Conservation (phyloP, 2,329 filamentous ascomycete species). For the Sordariomycetes sp. region DNA sequence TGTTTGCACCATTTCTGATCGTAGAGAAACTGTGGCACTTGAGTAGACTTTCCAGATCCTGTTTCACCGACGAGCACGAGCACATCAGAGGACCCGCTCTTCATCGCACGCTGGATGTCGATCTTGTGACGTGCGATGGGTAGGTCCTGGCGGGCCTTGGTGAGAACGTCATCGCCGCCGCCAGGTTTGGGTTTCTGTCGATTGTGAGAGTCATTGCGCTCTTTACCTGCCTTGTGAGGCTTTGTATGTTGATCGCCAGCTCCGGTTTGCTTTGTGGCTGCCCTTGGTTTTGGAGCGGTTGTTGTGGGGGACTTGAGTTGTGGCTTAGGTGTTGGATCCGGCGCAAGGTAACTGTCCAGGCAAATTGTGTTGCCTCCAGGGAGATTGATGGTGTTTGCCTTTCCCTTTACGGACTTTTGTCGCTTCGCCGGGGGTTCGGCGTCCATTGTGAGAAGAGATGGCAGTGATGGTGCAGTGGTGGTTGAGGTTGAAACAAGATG, state of each 20-base stretch:
- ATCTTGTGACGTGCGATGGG: slow-evolving; percentile 72
- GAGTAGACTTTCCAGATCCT: slow-evolving; percentile 93
- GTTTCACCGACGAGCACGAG: slow-evolving; percentile 88
- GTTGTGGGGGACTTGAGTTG: slow-evolving; percentile 1
- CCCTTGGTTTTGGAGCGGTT: too few relatives aligned
- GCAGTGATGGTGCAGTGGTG: too few relatives aligned
- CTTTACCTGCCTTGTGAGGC: too few relatives aligned
- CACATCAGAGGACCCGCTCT: slow-evolving; percentile 53
- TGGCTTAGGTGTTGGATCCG: background rate
- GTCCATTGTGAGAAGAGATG: background rate
- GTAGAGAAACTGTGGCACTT: slow-evolving; percentile 84
- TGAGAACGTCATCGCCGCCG: slow-evolving; percentile 21
- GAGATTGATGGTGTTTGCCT: slow-evolving; percentile 18
- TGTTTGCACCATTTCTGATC: slow-evolving; percentile 69
- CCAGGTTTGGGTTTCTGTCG: too few relatives aligned
- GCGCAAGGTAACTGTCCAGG: slow-evolving; percentile 36
- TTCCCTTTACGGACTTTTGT: slow-evolving; percentile 20
- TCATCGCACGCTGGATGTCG: slow-evolving; percentile 57
- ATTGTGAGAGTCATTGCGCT: too few relatives aligned
- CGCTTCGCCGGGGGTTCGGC: slow-evolving; percentile 21
- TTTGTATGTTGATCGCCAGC: too few relatives aligned
- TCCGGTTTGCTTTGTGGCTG: too few relatives aligned
- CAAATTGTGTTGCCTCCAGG: slow-evolving; percentile 38
- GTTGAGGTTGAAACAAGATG: background rate
- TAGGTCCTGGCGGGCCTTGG: slow-evolving; percentile 52